Base-by-base conservation (phyloP, 495 filamentous ascomycete species). In the Hamigera avellanea region DNA sequence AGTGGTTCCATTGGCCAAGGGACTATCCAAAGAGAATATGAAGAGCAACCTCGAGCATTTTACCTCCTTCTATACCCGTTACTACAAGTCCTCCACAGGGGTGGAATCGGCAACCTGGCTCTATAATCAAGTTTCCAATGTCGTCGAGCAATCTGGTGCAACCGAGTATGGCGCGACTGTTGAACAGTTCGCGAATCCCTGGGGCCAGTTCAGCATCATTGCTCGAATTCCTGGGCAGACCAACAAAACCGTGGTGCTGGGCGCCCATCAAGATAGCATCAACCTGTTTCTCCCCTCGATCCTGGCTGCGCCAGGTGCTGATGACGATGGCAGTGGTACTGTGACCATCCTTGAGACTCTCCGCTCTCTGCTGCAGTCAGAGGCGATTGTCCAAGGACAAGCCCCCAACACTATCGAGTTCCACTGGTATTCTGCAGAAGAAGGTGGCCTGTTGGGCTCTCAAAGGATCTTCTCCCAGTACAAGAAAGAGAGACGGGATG, bases 371-470 rank as follows among this genome's bases (percentile, higher is more conserved):
- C 66, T 84, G 37, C 52, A 61, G 52, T 68, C 67, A 26, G 59
- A 76, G 16, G 58, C 62, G 36, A 57, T 76, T 23, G 49, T 57
- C 4, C 45, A 61, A 16, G 78, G 76, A 18, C 61, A 74, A 33
- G 67, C 63, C 6, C 49, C 57, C 14, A 89, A 96, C 58, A 95
- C 88, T 0, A 57, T 96, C 44, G 89, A 95, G 60, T 96, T 96
- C 56, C 87, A 94, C 56, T 96, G 87, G 78, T 96, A 93, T 60
- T 80, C 76, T 9, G 89, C 85, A 0, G 89, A 96, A 52, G 89
- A 95, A 56, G 86, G 84, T 13, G 89, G 89, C 21, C 66, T 96
- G 42, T 72, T 95, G 6, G 83, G 83, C 47, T 83, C 67, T 18
- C 86, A 93, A 55, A 85, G 82, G 21, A 80, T 99, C 56, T 96